These are phyloP conservation scores for Phialophora tarda DNA, from an alignment of 2,329 filamentous ascomycete species.

Conservation along the genomic window DNA sequence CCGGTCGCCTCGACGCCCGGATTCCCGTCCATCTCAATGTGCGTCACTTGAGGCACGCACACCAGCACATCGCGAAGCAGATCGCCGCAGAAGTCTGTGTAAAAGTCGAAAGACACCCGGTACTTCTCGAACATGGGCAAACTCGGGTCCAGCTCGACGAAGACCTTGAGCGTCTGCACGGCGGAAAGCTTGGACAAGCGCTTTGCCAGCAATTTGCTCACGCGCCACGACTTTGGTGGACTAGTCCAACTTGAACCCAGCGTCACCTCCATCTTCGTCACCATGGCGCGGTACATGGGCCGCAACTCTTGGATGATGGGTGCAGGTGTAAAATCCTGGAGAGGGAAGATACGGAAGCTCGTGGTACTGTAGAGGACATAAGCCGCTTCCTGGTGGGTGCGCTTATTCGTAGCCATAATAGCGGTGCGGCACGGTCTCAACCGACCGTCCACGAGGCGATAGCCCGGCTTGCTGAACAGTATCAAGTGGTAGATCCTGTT, in stretches of 20 bases:
- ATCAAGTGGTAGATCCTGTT: conserved; percentile 52
- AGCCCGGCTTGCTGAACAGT: conserved; percentile 29
- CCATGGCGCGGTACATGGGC: conserved; percentile 55
- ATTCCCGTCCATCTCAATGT: conserved; percentile 63
- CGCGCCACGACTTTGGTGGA: conserved; percentile 61
- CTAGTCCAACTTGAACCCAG: conserved; percentile 65
- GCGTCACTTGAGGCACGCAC: conserved; percentile 54
- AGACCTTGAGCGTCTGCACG: conserved; percentile 59
- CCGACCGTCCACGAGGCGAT: conserved; percentile 40
- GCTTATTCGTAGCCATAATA: conserved; percentile 50
- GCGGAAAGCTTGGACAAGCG: conserved; percentile 39
- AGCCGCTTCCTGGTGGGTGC: conserved; percentile 58
- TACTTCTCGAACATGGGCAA: conserved; percentile 62
- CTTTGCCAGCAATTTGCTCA: conserved; percentile 55
- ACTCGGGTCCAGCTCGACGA: conserved; percentile 63
- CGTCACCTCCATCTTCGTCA: conserved; percentile 62
- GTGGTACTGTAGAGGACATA: conserved; percentile 59
- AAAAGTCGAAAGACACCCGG: conserved; percentile 61
- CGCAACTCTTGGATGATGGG: conserved; percentile 58
- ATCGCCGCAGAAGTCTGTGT: conserved; percentile 61
- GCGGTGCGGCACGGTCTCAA: conserved; percentile 34
- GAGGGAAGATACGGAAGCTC: conserved; percentile 60
- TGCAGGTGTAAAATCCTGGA: conserved; percentile 55
- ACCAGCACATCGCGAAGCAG: conserved; percentile 58
- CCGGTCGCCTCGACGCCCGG: conserved; percentile 58